Evolutionary conservation across 306 rosid genomes (phyloP), one percentile per base, ranked within the genome.

Genomic region (Acmispon strigosus): DNA sequence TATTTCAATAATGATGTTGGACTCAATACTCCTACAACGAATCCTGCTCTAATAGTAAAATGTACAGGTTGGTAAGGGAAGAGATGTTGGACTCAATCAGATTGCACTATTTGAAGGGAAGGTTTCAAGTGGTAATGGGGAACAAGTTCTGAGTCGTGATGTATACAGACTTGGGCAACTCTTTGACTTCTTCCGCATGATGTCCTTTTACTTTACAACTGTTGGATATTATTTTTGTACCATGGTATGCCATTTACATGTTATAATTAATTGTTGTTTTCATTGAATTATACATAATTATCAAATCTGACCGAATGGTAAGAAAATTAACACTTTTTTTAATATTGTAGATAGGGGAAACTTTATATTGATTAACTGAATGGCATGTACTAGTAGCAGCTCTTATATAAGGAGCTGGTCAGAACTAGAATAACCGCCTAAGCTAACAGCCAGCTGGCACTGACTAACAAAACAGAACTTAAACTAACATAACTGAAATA

Each of bases 11-110:
- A 17, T 62, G 50, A 62, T 72, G 65, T n/a, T n/a, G n/a, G n/a
- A n/a, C n/a, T n/a, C n/a, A n/a, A n/a, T n/a, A n/a, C n/a, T n/a
- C n/a, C 57, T 42, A 27, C 20, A n/a, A 43, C 60, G 49, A 59
- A 55, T 39, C 42, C 22, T 58, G 39, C 60, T 80, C 91, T 84
- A 55, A 85, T 56, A 45, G 27, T 48, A 34, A 52, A 45, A 17
- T 71, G 73, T 74, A 56, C 92, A 93, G 98, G 98, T 93, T 66
- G 98, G 98, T 41, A 93, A 93, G 78, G 98, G 98, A 73, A 81
- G 94, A 73, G 98, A 93, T 64, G 98, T 90, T 51, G 98, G 98
- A 74, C 96, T 93, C 74, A 93, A 93, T 77, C 98, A 93, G 77
- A 93, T 93, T 80, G 84, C 98, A 36, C 41, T 90, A 43, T 93